A percentile compares a stretch with the other conserved stretches of the same genome.
Conservation (phyloP, 2,329 filamentous ascomycete genomes). For the Pestalotiopsis sp. region DNA sequence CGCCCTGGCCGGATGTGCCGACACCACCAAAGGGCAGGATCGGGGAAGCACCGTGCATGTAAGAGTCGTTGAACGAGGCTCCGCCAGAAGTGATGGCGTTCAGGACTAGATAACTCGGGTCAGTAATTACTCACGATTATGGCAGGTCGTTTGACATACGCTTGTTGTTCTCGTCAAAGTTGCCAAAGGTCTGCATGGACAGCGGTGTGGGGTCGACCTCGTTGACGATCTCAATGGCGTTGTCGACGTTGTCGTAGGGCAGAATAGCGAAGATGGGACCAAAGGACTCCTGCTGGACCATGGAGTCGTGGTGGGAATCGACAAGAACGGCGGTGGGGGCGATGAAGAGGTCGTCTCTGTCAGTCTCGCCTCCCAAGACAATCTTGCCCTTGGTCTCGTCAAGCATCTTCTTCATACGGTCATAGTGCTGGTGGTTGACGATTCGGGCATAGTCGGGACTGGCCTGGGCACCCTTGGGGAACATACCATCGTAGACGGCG, state of each 20-base stretch:
- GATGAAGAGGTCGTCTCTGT: constrained; percentile 80
- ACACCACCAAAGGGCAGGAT: constrained; percentile 83
- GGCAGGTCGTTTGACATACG: constrained; percentile 50
- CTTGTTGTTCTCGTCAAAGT: constrained; percentile 74
- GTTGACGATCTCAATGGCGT: constrained; percentile 83
- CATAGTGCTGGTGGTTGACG: constrained; percentile 78
- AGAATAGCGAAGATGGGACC: constrained; percentile 89
- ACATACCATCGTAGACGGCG: constrained; percentile 73
- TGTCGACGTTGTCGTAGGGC: constrained; percentile 76
- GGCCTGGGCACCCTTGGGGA: constrained; percentile 77
- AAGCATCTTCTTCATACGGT: constrained; percentile 88
- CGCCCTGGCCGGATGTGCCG: constrained; percentile 74
- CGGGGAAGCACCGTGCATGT: constrained; percentile 71
- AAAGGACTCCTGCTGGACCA: constrained; percentile 85
- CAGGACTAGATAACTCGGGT: constrained; percentile 50
- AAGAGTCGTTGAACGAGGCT: constrained; percentile 66
- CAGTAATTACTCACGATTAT: not conserved
- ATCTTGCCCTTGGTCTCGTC: constrained; percentile 83
- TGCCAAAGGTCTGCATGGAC: constrained; percentile 83
- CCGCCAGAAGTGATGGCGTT: constrained; percentile 67
- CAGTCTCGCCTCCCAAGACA: constrained; percentile 81
- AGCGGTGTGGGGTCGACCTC: constrained; percentile 81
- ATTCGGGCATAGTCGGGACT: constrained; percentile 81
- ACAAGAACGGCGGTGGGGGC: constrained; percentile 93
- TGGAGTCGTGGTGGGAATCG: constrained; percentile 71